Base-by-base conservation (phyloP, 2,329 filamentous ascomycete species). In the Clathrospora elynae region DNA sequence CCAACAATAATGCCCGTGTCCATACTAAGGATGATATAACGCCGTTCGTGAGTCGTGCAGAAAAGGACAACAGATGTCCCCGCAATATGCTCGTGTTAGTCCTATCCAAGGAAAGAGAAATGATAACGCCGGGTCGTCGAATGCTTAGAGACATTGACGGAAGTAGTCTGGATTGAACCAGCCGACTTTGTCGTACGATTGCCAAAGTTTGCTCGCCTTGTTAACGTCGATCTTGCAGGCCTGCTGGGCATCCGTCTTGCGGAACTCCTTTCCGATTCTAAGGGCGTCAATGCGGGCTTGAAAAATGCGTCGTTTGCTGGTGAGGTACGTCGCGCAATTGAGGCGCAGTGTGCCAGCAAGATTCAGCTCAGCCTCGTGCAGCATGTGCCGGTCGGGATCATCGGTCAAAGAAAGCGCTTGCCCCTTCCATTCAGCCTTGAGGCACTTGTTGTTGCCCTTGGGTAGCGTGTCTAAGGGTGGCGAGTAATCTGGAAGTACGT, bases 141-240 rank as follows among this genome's bases (percentile, higher is more conserved):
- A 56, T 60, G 56, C 39, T 68, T 56, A 72, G 42, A 73, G 55
- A 51, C 72, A 75, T 47, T 76, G 64, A 43, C 69, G 59, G 49
- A 82, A 79, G 62, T 73, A 72, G 30, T 75, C 68, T 7, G 70
- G 71, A 28, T 87, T 78, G 51, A 96, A 83, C 89, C 90, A 95
- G 57, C 87, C 87, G 24, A 93, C 88, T 59, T 84, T 86, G 35
- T 96, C 88, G 65, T 89, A 97, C 5, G 90, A 90, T 24, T 84
- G 85, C 88, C 90, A 96, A 32, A 97, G 78, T 70, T 92, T 92
- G 55, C 89, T 95, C 3, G 91, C 90, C 76, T 96, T 97, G 77
- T 96, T 96, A 68, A 97, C 92, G 62, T 97, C 92, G 53, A 96
- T 96, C 76, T 95, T 95, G 79, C 90, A 95, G n/a, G 89, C 90